phyloP scores from a whole-genome alignment of 2,329 filamentous ascomycete species.

The Aspergillus bombycis region DNA sequence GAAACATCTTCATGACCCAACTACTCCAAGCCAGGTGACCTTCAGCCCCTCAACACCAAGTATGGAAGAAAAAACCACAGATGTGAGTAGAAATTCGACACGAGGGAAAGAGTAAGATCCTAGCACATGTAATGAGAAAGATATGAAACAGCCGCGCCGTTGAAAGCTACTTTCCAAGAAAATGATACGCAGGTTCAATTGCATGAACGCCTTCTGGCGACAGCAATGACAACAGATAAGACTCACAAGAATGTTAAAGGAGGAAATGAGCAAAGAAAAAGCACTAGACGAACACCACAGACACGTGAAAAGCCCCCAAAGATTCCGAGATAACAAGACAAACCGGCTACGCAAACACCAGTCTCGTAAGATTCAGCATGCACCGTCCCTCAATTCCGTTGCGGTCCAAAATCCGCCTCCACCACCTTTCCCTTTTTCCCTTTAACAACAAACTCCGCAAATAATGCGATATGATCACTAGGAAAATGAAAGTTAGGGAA shows the following conservation, averaged over 20 bases:
- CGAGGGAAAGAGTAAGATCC: slow-evolving; percentile 15
- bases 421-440: slow-evolving; percentile 76
- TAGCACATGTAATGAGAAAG: slow-evolving; percentile 13
- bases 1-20: slow-evolving; percentile 26
- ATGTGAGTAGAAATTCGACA: slow-evolving; percentile 1
- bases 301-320: slow-evolving; percentile 37
- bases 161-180: slow-evolving; percentile 35
- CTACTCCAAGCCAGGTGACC: slow-evolving; percentile 13
- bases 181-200: slow-evolving; percentile 17
- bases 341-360: slow-evolving; percentile 42
- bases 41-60: slow-evolving; percentile 21
- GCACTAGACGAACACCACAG: slow-evolving; percentile 28
- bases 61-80: slow-evolving; percentile 6
- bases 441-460: slow-evolving; percentile 89
- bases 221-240: slow-evolving; percentile 25
- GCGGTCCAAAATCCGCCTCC: slow-evolving; percentile 64
- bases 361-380: slow-evolving; percentile 42
- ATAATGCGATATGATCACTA: slow-evolving; percentile 86
- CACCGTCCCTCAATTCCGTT: slow-evolving; percentile 43
- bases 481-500: slow-evolving; percentile 96
- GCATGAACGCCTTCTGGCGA: slow-evolving; percentile 23
- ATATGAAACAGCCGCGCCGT: slow-evolving; percentile 31
- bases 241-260: slow-evolving; percentile 27
- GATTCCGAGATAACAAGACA: slow-evolving; percentile 45
- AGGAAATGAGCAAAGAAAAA: slow-evolving; percentile 25